Conservation (phyloP, 768 basidiomycete species). For the Psilocybe azurescens region DNA sequence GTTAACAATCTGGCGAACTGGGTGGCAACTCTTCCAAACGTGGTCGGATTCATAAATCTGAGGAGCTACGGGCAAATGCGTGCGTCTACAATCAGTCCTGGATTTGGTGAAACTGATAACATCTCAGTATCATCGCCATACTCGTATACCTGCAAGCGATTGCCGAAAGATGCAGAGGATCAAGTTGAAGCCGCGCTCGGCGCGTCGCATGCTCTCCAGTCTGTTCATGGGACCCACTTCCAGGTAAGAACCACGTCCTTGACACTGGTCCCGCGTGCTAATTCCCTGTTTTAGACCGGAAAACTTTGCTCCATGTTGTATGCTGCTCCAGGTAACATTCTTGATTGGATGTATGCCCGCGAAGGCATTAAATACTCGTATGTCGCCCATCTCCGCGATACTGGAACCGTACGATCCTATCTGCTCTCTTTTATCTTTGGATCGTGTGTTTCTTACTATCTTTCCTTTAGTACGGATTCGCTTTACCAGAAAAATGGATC, state of each 20-base stretch:
- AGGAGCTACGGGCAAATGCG: constrained; percentile 86
- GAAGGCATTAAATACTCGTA: constrained; percentile 39
- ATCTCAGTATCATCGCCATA: constrained; percentile 78
- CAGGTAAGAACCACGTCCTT: constrained; percentile 37
- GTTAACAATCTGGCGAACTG: constrained; percentile 77
- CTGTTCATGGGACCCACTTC: constrained; percentile 60
- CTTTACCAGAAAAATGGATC: constrained; percentile 74
- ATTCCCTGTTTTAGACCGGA: constrained; percentile 23
- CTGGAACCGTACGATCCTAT: constrained; percentile 38
- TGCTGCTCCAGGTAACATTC: constrained; percentile 39
- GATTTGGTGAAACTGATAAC: not conserved
- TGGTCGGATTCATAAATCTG: constrained; percentile 74
- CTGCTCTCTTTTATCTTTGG: not conserved
- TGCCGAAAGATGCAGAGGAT: constrained; percentile 76
- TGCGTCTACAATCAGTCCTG: constrained; percentile 38
- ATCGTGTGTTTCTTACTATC: not conserved
- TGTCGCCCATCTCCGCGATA: constrained; percentile 39
- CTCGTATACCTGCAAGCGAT: constrained; percentile 68
- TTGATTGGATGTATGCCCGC: constrained; percentile 42
- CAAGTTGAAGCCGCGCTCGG: constrained; percentile 75
- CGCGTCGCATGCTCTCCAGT: constrained; percentile 59
- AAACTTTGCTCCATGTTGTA: constrained; percentile 36
- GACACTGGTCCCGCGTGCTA: not conserved
- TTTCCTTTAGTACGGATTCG: constrained; percentile 69
- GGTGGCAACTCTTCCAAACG: constrained; percentile 53